Conservation (phyloP, 2,329 filamentous ascomycete species). For the Fusarium drepaniforme region DNA sequence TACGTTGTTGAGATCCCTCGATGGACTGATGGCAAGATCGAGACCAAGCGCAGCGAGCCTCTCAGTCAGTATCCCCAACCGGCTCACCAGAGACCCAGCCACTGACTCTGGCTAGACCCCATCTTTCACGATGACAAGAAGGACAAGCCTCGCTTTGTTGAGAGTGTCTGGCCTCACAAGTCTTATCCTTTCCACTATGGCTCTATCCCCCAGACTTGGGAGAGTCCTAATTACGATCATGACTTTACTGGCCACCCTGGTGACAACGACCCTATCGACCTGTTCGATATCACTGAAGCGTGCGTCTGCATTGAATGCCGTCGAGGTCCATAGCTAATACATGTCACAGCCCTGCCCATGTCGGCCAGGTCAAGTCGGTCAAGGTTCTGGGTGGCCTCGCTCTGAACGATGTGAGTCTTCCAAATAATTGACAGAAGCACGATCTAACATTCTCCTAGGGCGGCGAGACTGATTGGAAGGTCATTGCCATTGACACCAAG, state of each 20-base stretch:
- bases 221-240: constrained; percentile 55
- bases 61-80: constrained; percentile 46
- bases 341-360: constrained; percentile 40
- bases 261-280: constrained; percentile 58
- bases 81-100: rapidly evolving
- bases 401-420: constrained; percentile 50
- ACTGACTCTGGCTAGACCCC: constrained; percentile 46
- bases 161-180: constrained; percentile 58
- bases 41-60: constrained; percentile 54
- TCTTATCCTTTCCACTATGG: constrained; percentile 58
- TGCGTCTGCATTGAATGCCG: background rate
- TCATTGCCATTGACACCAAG: constrained; percentile 53
- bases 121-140: constrained; percentile 57
- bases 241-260: constrained; percentile 52
- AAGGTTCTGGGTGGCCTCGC: constrained; percentile 56
- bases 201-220: constrained; percentile 59
- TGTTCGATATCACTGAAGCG: constrained; percentile 53
- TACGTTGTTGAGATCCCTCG: constrained; percentile 57
- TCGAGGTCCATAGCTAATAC: background rate
- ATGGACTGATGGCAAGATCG: constrained; percentile 57
- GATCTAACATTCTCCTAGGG: constrained; percentile 28
- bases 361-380: constrained; percentile 56
- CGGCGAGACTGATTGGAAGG: constrained; percentile 55
- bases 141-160: constrained; percentile 52
- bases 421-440: rapidly evolving